Percentiles rank a stretch among this genome's conserved stretches.
phyloP scores from a whole-genome alignment of 2,329 filamentous ascomycete genomes.

The Claviceps pusilla region DNA sequence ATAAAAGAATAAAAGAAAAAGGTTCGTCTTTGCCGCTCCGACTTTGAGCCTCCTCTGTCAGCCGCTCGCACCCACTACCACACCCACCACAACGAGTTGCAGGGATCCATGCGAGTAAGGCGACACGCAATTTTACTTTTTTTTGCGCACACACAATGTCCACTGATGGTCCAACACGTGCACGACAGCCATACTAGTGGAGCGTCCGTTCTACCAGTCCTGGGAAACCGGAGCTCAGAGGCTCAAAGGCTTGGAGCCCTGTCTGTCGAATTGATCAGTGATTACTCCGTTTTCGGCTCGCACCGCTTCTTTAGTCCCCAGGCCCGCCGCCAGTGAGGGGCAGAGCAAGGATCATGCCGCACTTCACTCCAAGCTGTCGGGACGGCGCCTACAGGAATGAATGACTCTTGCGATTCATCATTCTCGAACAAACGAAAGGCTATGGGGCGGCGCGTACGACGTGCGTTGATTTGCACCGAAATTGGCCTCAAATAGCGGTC shows the following conservation, averaged over 20 bases:
- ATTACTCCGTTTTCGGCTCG: no score
- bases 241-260: not conserved
- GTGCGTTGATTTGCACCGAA: not conserved
- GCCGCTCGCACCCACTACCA: not conserved
- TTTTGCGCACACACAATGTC: slow-evolving; percentile 6
- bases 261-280: not conserved
- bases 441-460: not conserved
- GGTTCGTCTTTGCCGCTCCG: not conserved
- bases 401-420: not conserved
- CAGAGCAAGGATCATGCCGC: slow-evolving; percentile 12
- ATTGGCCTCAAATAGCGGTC: no score
- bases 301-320: no score
- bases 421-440: not conserved
- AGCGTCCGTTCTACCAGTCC: slow-evolving; percentile 1
- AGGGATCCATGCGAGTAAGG: not conserved
- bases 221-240: not conserved
- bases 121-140: slow-evolving; percentile 7
- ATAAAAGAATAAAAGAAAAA: not conserved
- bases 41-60: not conserved
- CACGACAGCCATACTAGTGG: slow-evolving; percentile 11
- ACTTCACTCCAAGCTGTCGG: slow-evolving; percentile 8
- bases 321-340: slow-evolving; percentile 7
- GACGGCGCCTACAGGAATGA: slow-evolving; percentile 1
- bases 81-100: not conserved
- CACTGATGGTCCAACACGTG: slow-evolving; percentile 23